Evolutionary conservation across 345 rosid genomes (phyloP).

Genomic region (Lagerstroemia speciosa): DNA sequence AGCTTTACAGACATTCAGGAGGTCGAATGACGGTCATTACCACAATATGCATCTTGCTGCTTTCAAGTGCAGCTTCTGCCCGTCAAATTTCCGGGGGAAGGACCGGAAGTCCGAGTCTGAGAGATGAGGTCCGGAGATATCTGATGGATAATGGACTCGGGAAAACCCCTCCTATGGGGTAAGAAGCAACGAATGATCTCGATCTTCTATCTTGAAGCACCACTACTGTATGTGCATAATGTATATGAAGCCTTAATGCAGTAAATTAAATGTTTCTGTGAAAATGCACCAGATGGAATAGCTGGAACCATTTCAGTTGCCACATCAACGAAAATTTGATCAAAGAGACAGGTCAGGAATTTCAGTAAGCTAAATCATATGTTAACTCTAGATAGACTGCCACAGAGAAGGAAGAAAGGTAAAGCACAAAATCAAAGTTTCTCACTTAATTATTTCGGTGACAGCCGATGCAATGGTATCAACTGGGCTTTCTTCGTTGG

Average conservation of each 20-base stretch:
- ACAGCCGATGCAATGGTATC: constrained; percentile 48
- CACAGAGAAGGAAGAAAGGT: not conserved
- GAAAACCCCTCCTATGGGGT: constrained; percentile 45
- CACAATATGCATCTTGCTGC: not conserved
- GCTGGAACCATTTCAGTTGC: constrained; percentile 47
- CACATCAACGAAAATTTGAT: constrained; percentile 37
- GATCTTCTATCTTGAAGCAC: not conserved
- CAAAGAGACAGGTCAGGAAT: constrained; percentile 31
- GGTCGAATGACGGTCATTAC: not conserved
- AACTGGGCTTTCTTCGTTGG: constrained; percentile 31
- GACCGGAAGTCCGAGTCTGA: not conserved
- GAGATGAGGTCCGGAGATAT: constrained; percentile 7
- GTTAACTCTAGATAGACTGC: not conserved
- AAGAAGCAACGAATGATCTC: not conserved
- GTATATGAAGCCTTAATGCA: not conserved
- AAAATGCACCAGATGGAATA: constrained; percentile 40
- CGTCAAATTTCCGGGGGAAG: not conserved
- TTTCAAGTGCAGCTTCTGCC: constrained; percentile 3
- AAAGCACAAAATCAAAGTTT: not conserved
- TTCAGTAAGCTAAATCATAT: not conserved
- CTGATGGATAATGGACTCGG: constrained; percentile 30
- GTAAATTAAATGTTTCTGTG: not conserved
- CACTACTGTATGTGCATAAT: not conserved
- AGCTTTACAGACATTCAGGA: not conserved
- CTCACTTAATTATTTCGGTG: not conserved